Percentiles rank a stretch among this genome's conserved stretches.
Evolutionary conservation across 1,139 yeast genomes (phyloP).

Genomic region (Magnusiomyces tetraspermus): DNA sequence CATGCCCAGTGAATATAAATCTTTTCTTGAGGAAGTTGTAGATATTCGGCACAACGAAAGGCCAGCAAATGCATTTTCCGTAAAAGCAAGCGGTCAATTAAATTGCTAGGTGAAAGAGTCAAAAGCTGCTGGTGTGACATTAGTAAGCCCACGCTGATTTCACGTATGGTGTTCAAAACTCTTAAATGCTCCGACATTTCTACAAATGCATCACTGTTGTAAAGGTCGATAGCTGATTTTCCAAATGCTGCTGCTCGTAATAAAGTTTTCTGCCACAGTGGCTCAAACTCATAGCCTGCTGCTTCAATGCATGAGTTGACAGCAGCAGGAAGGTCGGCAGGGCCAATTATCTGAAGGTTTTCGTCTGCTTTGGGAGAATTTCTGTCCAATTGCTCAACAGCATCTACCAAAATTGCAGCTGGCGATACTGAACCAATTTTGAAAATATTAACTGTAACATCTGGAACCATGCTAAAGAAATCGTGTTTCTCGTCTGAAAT

Average conservation of each 20-base stretch:
- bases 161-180: slow-evolving; percentile 60
- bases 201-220: slow-evolving; percentile 54
- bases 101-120: slow-evolving; percentile 35
- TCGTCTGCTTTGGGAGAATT: slow-evolving; percentile 82
- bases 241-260: slow-evolving; percentile 82
- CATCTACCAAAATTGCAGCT: slow-evolving; percentile 72
- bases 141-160: slow-evolving; percentile 56
- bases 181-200: slow-evolving; percentile 50
- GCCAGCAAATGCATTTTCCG: slow-evolving; percentile 59
- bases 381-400: slow-evolving; percentile 59
- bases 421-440: slow-evolving; percentile 79
- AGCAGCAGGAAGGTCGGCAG: slow-evolving; percentile 45
- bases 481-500: slow-evolving; percentile 52
- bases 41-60: slow-evolving; percentile 47
- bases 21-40: slow-evolving; percentile 44
- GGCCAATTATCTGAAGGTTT: slow-evolving; percentile 47
- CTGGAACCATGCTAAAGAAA: slow-evolving; percentile 56
- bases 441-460: slow-evolving; percentile 52
- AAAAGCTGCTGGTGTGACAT: slow-evolving; percentile 48
- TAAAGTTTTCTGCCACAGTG: slow-evolving; percentile 69
- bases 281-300: slow-evolving; percentile 67
- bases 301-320: slow-evolving; percentile 65
- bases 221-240: slow-evolving; percentile 51
- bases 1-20: slow-evolving; percentile 80
- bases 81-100: slow-evolving; percentile 50